Percentiles rank a stretch among this genome's conserved stretches.
Conservation (phyloP, 495 filamentous ascomycete species). For the Xanthoparmelia taractica region DNA sequence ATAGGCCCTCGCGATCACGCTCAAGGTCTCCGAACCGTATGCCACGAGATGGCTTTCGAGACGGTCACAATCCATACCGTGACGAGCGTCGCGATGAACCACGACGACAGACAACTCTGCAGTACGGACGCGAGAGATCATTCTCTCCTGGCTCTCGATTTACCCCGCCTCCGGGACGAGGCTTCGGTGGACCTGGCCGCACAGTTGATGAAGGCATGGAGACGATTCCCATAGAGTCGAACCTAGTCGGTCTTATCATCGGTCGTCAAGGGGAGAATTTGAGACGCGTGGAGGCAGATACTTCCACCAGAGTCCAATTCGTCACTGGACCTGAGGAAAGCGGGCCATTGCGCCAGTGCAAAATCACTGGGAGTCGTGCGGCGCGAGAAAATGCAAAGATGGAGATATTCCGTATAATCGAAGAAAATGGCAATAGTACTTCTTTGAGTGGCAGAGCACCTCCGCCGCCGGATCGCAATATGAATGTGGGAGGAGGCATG, state of each 20-base stretch:
- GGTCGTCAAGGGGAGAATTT: slow-evolving; percentile 77
- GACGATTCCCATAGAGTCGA: slow-evolving; percentile 66
- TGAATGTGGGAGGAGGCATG: slow-evolving; percentile 15
- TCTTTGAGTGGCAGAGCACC: slow-evolving; percentile 18
- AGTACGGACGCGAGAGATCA: slow-evolving; percentile 55
- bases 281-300: slow-evolving; percentile 66
- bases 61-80: slow-evolving; percentile 65
- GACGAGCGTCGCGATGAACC: slow-evolving; percentile 65
- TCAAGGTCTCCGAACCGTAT: slow-evolving; percentile 56
- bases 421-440: slow-evolving; percentile 59
- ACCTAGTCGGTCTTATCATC: slow-evolving; percentile 75
- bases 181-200: slow-evolving; percentile 33
- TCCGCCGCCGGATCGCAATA: slow-evolving; percentile 21
- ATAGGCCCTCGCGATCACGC: slow-evolving; percentile 55
- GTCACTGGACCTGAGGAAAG: slow-evolving; percentile 58
- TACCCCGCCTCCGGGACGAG: slow-evolving; percentile 36
- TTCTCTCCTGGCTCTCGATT: slow-evolving; percentile 47
- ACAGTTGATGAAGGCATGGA: slow-evolving; percentile 57
- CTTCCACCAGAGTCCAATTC: slow-evolving; percentile 71
- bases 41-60: slow-evolving; percentile 50
- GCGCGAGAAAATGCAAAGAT: slow-evolving; percentile 61
- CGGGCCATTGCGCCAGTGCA: slow-evolving; percentile 64
- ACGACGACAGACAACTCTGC: slow-evolving; percentile 41
- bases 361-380: slow-evolving; percentile 60
- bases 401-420: slow-evolving; percentile 72